Evolutionary conservation across 768 basidiomycete species (phyloP).

Genomic region (Fomitopsis pulvina): DNA sequence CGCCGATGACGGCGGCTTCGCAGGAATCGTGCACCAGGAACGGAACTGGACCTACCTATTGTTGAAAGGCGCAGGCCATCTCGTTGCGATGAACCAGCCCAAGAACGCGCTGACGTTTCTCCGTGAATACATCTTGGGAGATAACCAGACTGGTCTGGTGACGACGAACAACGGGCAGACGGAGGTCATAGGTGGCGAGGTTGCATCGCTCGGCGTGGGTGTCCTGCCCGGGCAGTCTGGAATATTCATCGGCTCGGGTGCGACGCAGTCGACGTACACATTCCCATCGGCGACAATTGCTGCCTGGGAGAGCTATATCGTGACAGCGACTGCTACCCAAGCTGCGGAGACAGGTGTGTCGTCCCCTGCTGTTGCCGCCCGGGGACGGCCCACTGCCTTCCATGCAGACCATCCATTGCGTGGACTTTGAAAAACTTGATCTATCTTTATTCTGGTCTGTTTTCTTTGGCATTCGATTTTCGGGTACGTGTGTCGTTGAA

Average conservation of each 20-base stretch:
- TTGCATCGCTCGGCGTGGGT: constrained; percentile 35
- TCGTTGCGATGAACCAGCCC: constrained; percentile 32
- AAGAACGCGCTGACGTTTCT: constrained; percentile 34
- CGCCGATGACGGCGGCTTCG: constrained; percentile 50
- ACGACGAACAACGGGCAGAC: constrained; percentile 19
- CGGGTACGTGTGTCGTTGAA: not conserved
- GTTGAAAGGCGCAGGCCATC: constrained; percentile 32
- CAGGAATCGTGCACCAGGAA: constrained; percentile 71
- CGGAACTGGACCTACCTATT: constrained; percentile 47
- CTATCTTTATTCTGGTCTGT: not conserved
- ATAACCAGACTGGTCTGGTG: constrained; percentile 54
- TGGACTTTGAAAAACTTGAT: not conserved
- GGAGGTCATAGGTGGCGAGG: constrained; percentile 44
- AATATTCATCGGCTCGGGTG: constrained; percentile 44
- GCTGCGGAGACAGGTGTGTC: no score
- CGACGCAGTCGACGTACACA: constrained; percentile 19
- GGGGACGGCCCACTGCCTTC: not conserved
- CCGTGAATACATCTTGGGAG: constrained; percentile 63
- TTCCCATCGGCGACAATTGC: constrained; percentile 26
- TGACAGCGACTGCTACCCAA: constrained; percentile 17
- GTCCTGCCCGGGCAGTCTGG: constrained; percentile 49
- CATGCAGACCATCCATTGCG: not conserved
- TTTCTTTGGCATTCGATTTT: not conserved
- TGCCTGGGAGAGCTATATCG: constrained; percentile 25
- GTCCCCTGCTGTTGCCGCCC: not conserved